Conservation (phyloP, 495 filamentous ascomycete genomes). For the Lasiosphaeriaceae sp. region DNA sequence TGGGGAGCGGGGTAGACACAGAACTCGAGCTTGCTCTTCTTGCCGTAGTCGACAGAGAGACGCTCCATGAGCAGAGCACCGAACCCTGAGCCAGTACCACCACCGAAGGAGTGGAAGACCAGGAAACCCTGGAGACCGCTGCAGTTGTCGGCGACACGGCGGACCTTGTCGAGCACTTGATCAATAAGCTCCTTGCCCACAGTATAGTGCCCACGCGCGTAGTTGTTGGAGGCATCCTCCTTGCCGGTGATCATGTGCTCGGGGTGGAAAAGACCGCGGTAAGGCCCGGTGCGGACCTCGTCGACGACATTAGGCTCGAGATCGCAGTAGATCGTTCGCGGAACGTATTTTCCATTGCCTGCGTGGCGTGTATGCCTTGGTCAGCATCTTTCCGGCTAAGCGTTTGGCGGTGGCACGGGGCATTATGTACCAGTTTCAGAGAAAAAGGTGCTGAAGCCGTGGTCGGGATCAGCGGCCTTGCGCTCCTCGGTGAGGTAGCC, state of each 20-base stretch:
- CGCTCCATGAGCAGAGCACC: constrained; percentile 97
- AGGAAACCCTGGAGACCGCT: constrained; percentile 97
- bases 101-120: constrained; percentile 99
- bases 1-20: constrained; percentile 97
- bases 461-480: constrained; percentile 85
- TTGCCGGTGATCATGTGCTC: constrained; percentile 99
- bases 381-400: constrained; percentile 4
- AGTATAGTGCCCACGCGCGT: constrained; percentile 97
- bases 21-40: constrained; percentile 99
- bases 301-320: constrained; percentile 99
- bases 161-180: constrained; percentile 92
- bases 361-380: constrained; percentile 6
- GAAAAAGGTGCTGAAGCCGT: constrained; percentile 99
- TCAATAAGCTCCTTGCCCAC: constrained; percentile 99
- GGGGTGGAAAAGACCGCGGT: constrained; percentile 94
- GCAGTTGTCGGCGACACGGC: constrained; percentile 94
- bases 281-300: constrained; percentile 96
- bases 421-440: constrained; percentile 89
- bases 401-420: not conserved
- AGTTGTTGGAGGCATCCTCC: constrained; percentile 99
- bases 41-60: constrained; percentile 95
- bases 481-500: constrained; percentile 98
- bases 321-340: constrained; percentile 98
- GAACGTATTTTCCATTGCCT: constrained; percentile 99
- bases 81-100: constrained; percentile 97